Evolutionary conservation across 306 rosid species (phyloP).

Genomic region (Fragaria vesca): DNA sequence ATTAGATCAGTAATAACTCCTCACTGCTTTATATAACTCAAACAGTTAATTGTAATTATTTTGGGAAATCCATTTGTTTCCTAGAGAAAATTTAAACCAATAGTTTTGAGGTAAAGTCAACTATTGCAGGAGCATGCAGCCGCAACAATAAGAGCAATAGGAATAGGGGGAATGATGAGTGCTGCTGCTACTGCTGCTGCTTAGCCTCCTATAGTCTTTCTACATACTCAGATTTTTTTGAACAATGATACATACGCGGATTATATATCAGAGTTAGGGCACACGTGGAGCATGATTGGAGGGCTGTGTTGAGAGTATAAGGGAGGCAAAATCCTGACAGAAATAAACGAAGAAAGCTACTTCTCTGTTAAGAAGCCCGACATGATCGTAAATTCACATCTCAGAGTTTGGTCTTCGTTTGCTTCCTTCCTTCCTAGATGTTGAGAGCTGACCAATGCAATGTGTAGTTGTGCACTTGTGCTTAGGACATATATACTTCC

Average conservation of each 20-base stretch:
- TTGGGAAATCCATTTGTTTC: background rate
- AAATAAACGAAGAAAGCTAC: background rate
- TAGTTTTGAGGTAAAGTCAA: background rate
- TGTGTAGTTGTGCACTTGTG: no score
- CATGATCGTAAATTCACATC: background rate
- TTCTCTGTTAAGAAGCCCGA: background rate
- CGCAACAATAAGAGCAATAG: slow-evolving; percentile 4
- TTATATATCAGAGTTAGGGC: background rate
- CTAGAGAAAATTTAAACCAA: background rate
- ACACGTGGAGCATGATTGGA: background rate
- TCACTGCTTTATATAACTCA: background rate
- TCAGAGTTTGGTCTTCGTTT: background rate
- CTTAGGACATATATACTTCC: no score
- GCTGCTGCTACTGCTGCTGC: background rate
- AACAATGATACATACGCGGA: no score
- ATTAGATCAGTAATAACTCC: background rate
- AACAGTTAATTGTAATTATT: background rate
- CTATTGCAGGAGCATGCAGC: slow-evolving; percentile 7
- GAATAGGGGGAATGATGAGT: slow-evolving; percentile 7
- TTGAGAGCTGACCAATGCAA: background rate
- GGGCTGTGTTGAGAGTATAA: background rate
- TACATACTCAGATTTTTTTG: background rate
- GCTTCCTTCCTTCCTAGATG: background rate
- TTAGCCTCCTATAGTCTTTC: background rate
- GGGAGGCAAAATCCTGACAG: background rate